Base-by-base conservation (phyloP, 2,329 filamentous ascomycete genomes). In the Stemphylium vesicarium region DNA sequence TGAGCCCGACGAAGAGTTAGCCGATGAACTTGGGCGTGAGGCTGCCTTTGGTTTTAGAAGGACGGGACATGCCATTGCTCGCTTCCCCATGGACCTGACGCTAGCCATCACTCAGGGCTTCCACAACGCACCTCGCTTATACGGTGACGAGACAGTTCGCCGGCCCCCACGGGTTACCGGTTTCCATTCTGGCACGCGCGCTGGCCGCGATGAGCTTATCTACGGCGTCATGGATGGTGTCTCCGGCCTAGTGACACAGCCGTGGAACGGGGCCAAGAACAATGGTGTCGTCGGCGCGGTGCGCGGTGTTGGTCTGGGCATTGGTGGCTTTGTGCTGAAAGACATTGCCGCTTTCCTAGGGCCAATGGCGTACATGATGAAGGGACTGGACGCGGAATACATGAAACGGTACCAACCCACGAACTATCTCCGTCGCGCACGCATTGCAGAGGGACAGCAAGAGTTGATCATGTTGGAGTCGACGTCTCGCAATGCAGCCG, bases 91-190 rank as follows among this genome's bases (percentile, higher is more conserved):
- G 60, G 82, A 88, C 62, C 70, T 89, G 2, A 80, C 82, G 0
- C 74, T 89, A 36, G 85, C 85, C 0, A 69, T 90, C 2, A 85
- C 85, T 1, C 86, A 89, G 66, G 88, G 87, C 1, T 89, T 90
- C 59, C 87, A 90, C 69, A 90, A 90, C 60, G 86, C 86, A 0
- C 88, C 88, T 1, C 82, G 86, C 2, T 78, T 91, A 0, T 91
- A 90, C 62, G 88, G 87, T 12, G 88, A 91, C 63, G 82, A 85
- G 43, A 90, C 87, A 1, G 88, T 91, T 1, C 82, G 88, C 3
- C 81, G 82, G 1, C 85, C 86, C 1, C 81, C 81, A 1, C 81
- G 85, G 7, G 84, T 90, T 37, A 89, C 86, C 0, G 88, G 87
- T 2, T 81, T 90, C 53, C 79, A 81, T 44, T 89, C 86, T 2